Conservation (phyloP, 495 filamentous ascomycete species). For the Thermothielavioides terrestris region DNA sequence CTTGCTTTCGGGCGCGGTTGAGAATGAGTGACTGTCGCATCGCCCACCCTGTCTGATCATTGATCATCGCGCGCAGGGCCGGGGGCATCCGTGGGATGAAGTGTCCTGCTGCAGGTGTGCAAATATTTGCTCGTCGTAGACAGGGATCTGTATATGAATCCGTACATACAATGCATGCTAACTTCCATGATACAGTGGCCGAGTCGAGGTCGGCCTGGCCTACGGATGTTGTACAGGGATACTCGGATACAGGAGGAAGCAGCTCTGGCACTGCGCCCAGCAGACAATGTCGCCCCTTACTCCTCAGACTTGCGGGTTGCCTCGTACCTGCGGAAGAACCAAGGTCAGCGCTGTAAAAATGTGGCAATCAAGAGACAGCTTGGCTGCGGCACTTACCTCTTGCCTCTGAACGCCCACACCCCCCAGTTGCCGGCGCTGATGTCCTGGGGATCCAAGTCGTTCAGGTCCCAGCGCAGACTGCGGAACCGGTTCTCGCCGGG, state of each 20-base stretch:
- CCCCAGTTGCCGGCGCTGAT: constrained; percentile 95
- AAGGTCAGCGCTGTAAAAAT: constrained; percentile 22
- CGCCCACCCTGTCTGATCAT: no score
- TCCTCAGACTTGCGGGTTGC: constrained; percentile 45
- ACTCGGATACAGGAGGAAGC: no score
- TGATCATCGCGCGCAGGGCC: no score
- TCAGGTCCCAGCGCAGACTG: constrained; percentile 93
- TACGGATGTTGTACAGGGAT: no score
- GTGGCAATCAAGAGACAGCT: not conserved
- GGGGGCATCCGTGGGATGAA: not conserved
- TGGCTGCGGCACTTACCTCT: constrained; percentile 59
- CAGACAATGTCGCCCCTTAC: not conserved
- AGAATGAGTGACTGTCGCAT: no score
- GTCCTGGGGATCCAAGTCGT: constrained; percentile 90
- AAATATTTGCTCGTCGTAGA: no score
- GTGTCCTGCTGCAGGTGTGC: no score
- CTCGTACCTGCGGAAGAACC: constrained; percentile 45
- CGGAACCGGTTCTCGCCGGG: constrained; percentile 91
- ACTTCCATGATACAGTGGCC: constrained; percentile 1
- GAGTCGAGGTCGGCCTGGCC: not conserved
- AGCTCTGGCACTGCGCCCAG: no score
- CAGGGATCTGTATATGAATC: no score
- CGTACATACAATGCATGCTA: not conserved
- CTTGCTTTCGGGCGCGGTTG: no score
- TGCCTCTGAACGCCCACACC: constrained; percentile 91